These are phyloP conservation scores for Grosmannia clavigera DNA, from an alignment of 2,329 filamentous ascomycete species.

Conservation along the genomic window DNA sequence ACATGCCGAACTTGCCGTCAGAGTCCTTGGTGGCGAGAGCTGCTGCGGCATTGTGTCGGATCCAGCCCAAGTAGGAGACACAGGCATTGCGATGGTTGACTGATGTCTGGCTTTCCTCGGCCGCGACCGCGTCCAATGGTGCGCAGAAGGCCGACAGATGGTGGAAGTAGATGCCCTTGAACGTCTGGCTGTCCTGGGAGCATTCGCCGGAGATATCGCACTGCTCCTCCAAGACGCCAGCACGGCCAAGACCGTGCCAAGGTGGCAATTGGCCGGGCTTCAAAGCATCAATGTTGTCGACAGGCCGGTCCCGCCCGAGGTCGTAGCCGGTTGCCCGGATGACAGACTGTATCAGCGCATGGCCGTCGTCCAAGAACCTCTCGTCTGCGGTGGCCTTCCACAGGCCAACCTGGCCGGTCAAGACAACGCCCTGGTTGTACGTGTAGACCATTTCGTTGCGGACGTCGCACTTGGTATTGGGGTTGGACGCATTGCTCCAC, in stretches of 20 bases:
- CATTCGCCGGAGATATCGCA: conserved; percentile 68
- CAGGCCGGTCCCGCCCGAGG: conserved; percentile 26
- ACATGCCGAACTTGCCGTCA: conserved; percentile 66
- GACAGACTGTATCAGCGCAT: conserved; percentile 61
- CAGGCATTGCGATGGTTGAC: conserved; percentile 36
- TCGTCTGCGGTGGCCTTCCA: conserved; percentile 66
- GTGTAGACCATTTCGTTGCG: conserved; percentile 87
- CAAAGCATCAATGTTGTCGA: conserved; percentile 25
- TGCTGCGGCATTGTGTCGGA: conserved; percentile 64
- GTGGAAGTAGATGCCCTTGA: conserved; percentile 93
- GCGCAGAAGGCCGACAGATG: conserved; percentile 72
- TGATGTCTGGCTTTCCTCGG: neutral
- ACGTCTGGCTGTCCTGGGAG: conserved; percentile 75
- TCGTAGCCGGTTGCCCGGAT: conserved; percentile 70
- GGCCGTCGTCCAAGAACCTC: conserved; percentile 65
- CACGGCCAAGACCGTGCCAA: conserved; percentile 67
- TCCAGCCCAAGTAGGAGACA: conserved; percentile 56
- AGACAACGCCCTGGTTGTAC: conserved; percentile 87
- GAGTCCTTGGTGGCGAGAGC: conserved; percentile 57
- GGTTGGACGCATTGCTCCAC: conserved; percentile 43
- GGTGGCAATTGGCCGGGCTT: conserved; percentile 27
- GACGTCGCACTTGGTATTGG: conserved; percentile 63
- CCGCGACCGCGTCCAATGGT: conserved; percentile 33
- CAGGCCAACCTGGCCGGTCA: conserved; percentile 68
- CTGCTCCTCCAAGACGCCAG: conserved; percentile 70